Base-by-base conservation (phyloP, 352 stramenopile genomes). In the Phytophthora niederhauseri region DNA sequence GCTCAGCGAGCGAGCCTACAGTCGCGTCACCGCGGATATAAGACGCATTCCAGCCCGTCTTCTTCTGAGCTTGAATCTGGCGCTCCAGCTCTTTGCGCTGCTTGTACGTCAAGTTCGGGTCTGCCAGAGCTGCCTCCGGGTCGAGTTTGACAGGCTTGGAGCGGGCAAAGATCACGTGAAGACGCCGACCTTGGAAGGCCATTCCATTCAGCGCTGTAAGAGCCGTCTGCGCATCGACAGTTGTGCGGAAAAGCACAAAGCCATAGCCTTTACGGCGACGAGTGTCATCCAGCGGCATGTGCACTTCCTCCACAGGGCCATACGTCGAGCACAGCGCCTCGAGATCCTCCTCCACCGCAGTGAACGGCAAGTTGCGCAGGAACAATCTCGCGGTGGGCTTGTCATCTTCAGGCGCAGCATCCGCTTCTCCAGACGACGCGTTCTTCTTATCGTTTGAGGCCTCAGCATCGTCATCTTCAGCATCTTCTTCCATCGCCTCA, bases 281-380 rank as follows among this genome's bases (percentile, higher is more conserved):
- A 15, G 89, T 93, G 58, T 99, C 95, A 84, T 99, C 97, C 53
- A 99, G 82, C 28, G 97, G 97, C 74, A 99, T 97, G 69, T 99
- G 97, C 61, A 98, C 93, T 55, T 99, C 93, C 5, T 83, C 67
- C 19, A 99, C 76, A 46, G 75, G 76, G 24, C 97, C 97, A 71
- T 94, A 98, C 12, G 76, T 61, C 8, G 80, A 87, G 67, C 98
- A 99, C 49, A 97, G 76, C 53, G 97, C 85, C 58, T 86, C 85
- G 9, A 99, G 72, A 61, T 99, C 97, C 62, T 99, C 97, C 73
- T 99, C 97, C 11, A 97, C 97, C 2, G 91, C 89, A n/a, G 85
- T 95, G 75, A 98, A 99, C 45, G 97, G 93, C 34, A 99, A 66
- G 65, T 99, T 99, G 28, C 97, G 84, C 48, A 99, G 81, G 81